Conservation (phyloP, 2,329 filamentous ascomycete species). For the Trichoderma sp. region DNA sequence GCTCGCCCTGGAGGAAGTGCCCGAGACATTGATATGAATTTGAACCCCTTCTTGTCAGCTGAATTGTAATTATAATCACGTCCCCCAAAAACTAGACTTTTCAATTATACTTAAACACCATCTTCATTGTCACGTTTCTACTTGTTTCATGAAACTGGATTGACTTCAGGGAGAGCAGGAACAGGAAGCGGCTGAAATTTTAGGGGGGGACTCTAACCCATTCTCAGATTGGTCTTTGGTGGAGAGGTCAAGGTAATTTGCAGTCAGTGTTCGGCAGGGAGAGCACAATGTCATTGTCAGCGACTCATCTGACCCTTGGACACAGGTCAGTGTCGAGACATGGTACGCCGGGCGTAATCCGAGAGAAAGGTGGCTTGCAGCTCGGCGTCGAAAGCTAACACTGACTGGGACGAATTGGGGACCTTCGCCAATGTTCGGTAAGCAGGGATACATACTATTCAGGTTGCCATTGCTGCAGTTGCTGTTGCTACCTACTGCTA, state of each 20-base stretch:
- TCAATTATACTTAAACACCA: slow-evolving; percentile 16
- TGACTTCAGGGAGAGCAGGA: not conserved
- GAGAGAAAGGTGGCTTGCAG: not conserved
- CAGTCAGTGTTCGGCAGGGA: not conserved
- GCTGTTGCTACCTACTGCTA: not conserved
- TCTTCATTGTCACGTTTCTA: slow-evolving; percentile 4
- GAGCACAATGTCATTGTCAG: not conserved
- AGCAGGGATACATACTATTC: not conserved
- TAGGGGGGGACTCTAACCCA: not conserved
- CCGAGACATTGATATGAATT: slow-evolving; percentile 65
- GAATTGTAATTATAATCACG: slow-evolving; percentile 33
- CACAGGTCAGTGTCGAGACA: not conserved
- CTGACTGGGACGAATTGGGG: not conserved
- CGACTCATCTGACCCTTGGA: not conserved
- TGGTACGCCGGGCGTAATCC: not conserved
- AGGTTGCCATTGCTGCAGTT: not conserved
- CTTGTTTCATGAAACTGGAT: slow-evolving; percentile 5
- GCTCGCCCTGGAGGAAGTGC: slow-evolving; percentile 75
- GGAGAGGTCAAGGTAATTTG: not conserved
- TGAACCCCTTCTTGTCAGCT: slow-evolving; percentile 24
- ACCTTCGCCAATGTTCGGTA: not conserved
- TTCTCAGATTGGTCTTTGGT: not conserved
- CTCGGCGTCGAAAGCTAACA: not conserved
- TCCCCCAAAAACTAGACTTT: slow-evolving; percentile 18
- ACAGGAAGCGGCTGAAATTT: not conserved